These are phyloP conservation scores for Polytrichum formosum DNA, from an alignment of 225 moss, liverwort and hornwort species.

Conservation along the genomic window DNA sequence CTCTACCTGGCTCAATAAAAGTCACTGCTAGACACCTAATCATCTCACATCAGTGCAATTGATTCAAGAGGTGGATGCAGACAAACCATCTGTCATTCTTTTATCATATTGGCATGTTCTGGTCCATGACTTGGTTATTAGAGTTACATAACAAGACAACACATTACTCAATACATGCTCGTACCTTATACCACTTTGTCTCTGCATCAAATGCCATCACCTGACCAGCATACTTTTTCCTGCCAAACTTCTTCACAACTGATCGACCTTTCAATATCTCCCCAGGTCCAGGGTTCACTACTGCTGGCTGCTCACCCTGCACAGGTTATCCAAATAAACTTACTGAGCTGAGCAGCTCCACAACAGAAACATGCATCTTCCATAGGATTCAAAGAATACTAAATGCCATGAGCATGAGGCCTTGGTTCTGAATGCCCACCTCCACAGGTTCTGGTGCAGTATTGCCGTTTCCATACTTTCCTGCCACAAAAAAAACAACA, in stretches of 20 bases:
- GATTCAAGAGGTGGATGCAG: too few relatives aligned
- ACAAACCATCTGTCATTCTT: too few relatives aligned
- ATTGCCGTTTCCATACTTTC: conserved; percentile 51
- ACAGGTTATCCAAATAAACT: neutral
- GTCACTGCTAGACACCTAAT: too few relatives aligned
- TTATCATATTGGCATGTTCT: too few relatives aligned
- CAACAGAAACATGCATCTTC: neutral
- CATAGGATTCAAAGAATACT: neutral
- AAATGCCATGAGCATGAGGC: neutral
- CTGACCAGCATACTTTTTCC: conserved; percentile 50
- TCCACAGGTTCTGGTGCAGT: conserved; percentile 34
- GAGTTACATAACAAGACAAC: neutral
- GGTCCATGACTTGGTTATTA: too few relatives aligned
- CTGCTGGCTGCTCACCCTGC: conserved; percentile 49
- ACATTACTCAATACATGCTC: neutral
- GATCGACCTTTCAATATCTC: conserved; percentile 51
- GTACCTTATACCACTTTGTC: conserved; percentile 62
- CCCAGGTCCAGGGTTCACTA: conserved; percentile 36
- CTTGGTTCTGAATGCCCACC: conserved; percentile 22
- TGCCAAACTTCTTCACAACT: conserved; percentile 47
- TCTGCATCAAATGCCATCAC: conserved; percentile 38
- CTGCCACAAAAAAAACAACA: conserved; percentile 40
- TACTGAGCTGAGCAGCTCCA: neutral
- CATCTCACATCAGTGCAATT: too few relatives aligned
- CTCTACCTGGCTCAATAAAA: too few relatives aligned